Evolutionary conservation across 352 stramenopile genomes (phyloP), one percentile per base, ranked within the genome.

Genomic region (Globisporangium parvum): DNA sequence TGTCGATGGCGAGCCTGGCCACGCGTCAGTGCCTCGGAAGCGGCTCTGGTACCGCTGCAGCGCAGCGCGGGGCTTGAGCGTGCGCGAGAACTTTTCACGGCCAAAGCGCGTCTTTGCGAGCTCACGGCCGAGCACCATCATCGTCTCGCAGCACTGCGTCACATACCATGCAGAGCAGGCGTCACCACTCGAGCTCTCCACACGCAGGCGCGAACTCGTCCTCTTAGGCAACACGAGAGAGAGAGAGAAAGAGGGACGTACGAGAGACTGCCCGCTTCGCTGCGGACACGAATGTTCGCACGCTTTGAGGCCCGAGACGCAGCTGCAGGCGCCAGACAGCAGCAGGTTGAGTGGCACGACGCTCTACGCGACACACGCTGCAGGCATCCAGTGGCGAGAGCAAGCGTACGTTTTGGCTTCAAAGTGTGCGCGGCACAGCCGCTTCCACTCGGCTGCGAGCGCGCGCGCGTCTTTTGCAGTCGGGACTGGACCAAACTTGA

Each of bases 281-380:
- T 94, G 84, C 10, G 79, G 74, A 56, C 80, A 94, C 47, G 84
- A 85, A 57, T 86, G 56, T n/a, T 71, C 42, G 45, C 80, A 91
- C 2, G 64, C 69, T 12, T 62, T 41, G 24, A 74, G 48, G 23
- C 59, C 74, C 40, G 80, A 91, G 14, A 57, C 57, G 56, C 80
- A 88, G 54, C 80, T 88, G 47, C 10, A 28, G n/a, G 11, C 8
- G 21, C 6, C 46, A 52, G 20, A 42, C 37, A 46, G 6, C 18
- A 50, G 0, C n/a, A n/a, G n/a, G n/a, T n/a, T n/a, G n/a, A n/a
- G n/a, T n/a, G n/a, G n/a, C n/a, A n/a, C n/a, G n/a, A n/a, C n/a
- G n/a, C n/a, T n/a, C n/a, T n/a, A n/a, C n/a, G n/a, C n/a, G n/a
- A n/a, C n/a, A n/a, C n/a, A n/a, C n/a, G n/a, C 26, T 2, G 44